These are phyloP conservation scores for Zarea fungicola DNA, from an alignment of 2,329 filamentous ascomycete genomes.

Conservation along the genomic window DNA sequence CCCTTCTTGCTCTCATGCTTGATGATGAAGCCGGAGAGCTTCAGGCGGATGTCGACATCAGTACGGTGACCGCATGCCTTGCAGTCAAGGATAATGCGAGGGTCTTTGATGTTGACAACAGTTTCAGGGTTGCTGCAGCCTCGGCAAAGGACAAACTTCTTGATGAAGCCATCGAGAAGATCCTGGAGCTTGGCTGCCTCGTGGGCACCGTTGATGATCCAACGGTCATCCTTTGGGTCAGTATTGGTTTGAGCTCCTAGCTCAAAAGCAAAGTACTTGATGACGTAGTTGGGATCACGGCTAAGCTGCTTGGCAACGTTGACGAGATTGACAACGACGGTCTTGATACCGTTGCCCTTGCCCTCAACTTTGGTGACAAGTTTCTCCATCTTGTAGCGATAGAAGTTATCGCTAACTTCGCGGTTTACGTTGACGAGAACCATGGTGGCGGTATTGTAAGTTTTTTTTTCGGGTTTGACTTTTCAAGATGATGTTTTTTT, in stretches of 20 bases:
- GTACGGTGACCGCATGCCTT: constrained; percentile 95
- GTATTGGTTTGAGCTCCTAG: constrained; percentile 98
- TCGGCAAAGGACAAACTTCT: constrained; percentile 98
- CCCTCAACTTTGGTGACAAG: constrained; percentile 99
- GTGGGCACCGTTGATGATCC: constrained; percentile 99
- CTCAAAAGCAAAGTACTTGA: constrained; percentile 99
- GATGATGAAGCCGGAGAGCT: constrained; percentile 94
- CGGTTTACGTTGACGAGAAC: constrained; percentile 97
- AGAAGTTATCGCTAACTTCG: constrained; percentile 98
- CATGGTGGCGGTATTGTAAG: constrained; percentile 67
- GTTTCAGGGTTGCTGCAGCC: constrained; percentile 99
- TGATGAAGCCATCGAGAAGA: constrained; percentile 96
- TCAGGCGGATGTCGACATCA: constrained; percentile 86
- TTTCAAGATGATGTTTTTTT: background rate
- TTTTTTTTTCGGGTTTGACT: constrained; percentile 9
- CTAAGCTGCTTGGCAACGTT: constrained; percentile 89
- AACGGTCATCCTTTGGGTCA: constrained; percentile 94
- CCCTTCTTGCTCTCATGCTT: constrained; percentile 92
- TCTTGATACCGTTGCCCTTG: constrained; percentile 99
- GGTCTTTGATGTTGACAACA: constrained; percentile 91
- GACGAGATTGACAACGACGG: constrained; percentile 90
- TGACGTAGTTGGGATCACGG: constrained; percentile 88
- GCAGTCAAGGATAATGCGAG: constrained; percentile 89
- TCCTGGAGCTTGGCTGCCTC: constrained; percentile 95
- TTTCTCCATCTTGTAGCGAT: constrained; percentile 99